Evolutionary conservation across 2,329 filamentous ascomycete species (phyloP).

Genomic region (Talaromyces sp.): DNA sequence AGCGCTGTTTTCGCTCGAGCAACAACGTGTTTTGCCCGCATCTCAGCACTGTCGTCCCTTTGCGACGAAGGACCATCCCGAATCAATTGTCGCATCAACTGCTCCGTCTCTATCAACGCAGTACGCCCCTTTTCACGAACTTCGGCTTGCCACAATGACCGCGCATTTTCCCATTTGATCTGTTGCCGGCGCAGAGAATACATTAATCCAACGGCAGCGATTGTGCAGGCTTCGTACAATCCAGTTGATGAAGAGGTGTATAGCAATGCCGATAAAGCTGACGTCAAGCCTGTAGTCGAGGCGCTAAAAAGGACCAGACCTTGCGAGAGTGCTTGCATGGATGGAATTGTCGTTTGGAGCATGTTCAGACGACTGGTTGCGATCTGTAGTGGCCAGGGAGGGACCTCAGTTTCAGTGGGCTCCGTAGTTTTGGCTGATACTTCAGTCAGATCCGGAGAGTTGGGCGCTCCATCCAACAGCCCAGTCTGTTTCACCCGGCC

Average conservation of each 20-base stretch:
- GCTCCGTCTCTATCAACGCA: constrained; percentile 54
- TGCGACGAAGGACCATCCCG: constrained; percentile 37
- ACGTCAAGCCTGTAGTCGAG: constrained; percentile 64
- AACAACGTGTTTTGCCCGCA: constrained; percentile 44
- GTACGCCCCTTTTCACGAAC: constrained; percentile 56
- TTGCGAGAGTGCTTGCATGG: constrained; percentile 69
- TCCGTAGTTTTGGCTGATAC: constrained; percentile 15
- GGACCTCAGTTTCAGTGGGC: constrained; percentile 18
- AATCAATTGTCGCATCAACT: constrained; percentile 47
- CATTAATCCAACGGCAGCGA: constrained; percentile 57
- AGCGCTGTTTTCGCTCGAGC: constrained; percentile 47
- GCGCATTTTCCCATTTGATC: constrained; percentile 54
- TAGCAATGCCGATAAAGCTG: constrained; percentile 53
- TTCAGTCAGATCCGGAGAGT: constrained; percentile 12
- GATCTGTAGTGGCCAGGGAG: constrained; percentile 72
- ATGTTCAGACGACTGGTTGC: constrained; percentile 65
- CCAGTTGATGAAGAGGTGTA: constrained; percentile 53
- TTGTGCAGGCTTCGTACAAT: constrained; percentile 56
- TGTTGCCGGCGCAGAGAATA: constrained; percentile 58
- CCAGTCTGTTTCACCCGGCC: constrained; percentile 69
- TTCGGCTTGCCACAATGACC: constrained; percentile 50
- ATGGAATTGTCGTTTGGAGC: constrained; percentile 62
- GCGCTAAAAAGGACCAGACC: constrained; percentile 70
- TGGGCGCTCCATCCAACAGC: constrained; percentile 36
- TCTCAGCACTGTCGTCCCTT: constrained; percentile 40